Evolutionary conservation across 2,329 filamentous ascomycete species (phyloP).

Genomic region (Pezicula rhizophila): DNA sequence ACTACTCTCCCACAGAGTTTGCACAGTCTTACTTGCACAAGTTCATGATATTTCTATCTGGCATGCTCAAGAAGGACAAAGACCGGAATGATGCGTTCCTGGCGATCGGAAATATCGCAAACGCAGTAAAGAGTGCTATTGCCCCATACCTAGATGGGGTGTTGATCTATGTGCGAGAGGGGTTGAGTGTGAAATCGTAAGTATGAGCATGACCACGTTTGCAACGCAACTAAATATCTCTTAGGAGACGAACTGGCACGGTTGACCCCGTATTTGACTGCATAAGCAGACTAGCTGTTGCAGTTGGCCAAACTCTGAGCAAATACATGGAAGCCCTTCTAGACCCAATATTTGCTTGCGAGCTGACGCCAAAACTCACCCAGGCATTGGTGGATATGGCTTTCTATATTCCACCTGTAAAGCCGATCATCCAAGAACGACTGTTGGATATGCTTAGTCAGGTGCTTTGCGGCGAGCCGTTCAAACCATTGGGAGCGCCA

Average conservation of each 20-base stretch:
- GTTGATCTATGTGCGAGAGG: conserved; percentile 87
- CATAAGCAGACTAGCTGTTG: conserved; percentile 91
- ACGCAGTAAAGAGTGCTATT: conserved; percentile 92
- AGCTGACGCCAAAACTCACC: conserved; percentile 86
- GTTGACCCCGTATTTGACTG: conserved; percentile 89
- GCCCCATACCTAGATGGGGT: conserved; percentile 93
- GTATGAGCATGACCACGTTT: conserved; percentile 12
- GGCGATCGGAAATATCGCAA: conserved; percentile 92
- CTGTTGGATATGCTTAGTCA: conserved; percentile 91
- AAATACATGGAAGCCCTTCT: conserved; percentile 97
- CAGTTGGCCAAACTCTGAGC: conserved; percentile 91
- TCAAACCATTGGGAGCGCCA: conserved; percentile 86
- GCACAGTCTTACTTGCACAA: conserved; percentile 81
- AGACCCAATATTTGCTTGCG: conserved; percentile 95
- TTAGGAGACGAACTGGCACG: conserved; percentile 31
- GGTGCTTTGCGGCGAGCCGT: conserved; percentile 86
- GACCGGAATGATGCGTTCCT: conserved; percentile 91
- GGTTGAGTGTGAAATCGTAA: conserved; percentile 71
- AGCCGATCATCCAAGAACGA: conserved; percentile 87
- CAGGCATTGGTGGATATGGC: conserved; percentile 98
- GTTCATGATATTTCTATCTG: conserved; percentile 94
- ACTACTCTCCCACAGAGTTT: conserved; percentile 88
- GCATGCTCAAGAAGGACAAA: conserved; percentile 90
- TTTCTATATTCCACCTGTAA: conserved; percentile 94
- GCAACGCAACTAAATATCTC: conserved; percentile 23